Evolutionary conservation across 768 basidiomycete genomes (phyloP), one percentile per base, ranked within the genome.

Genomic region (Cyathus striatus): DNA sequence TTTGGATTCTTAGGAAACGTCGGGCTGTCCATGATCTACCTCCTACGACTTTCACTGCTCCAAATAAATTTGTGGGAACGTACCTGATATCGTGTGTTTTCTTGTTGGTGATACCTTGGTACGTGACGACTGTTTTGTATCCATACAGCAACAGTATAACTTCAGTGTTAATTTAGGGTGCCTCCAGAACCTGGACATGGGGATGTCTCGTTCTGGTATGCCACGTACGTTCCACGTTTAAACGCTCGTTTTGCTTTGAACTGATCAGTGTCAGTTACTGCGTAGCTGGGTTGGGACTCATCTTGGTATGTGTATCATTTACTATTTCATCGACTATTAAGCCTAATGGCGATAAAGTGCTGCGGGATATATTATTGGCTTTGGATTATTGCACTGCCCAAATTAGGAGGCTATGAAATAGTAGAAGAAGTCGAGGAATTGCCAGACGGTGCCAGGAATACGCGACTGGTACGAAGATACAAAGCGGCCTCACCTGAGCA

Each of bases 371-470:
- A 68, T 43, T 64, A 65, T 42, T 62, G 57, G 55, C 20, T 74
- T 16, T 75, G 73, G 73, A 68, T 72, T 20, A 52, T 70, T 6
- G 24, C 70, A 1, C 59, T 77, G 3, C 74, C 75, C 16, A 63
- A 52, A 38, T 40, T 63, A 4, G 66, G 74, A 6, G 66, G 67
- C 0, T 76, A 77, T 46, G 65, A 69, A 38, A 60, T 76, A 5
- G 63, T 70, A 1, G 69, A 72, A 42, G 70, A 78, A 51, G 59
- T 79, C 20, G 71, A 76, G 49, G 56, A 54, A 22, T 53, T 60
- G 14, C 45, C 68, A 14, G 65, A 64, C 17, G 60, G 66, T 16
- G 64, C 60, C 14, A 51, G 55, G 38, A 66, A 61, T 37, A 52
- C 56, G 12, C 57, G 57, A 30, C 58, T 73, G 7, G 55, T 61